Conservation (phyloP, 768 basidiomycete genomes). For the Dacryopinax primogenitus region DNA sequence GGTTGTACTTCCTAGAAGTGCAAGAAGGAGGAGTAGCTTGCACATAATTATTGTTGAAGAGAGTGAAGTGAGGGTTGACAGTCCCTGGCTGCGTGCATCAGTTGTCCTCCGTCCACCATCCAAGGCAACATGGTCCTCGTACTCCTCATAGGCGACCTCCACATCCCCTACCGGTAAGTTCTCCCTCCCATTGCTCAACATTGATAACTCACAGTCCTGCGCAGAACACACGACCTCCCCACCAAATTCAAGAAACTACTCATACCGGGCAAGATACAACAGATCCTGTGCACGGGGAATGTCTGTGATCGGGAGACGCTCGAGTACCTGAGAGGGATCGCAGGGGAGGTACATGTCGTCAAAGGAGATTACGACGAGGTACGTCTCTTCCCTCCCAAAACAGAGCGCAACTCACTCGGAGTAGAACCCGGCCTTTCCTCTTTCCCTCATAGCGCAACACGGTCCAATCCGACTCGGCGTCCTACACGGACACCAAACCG, state of each 20-base stretch:
- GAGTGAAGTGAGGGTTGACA: too few species aligned
- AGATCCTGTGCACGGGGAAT: slow-evolving; percentile 95
- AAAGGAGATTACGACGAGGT: slow-evolving; percentile 95
- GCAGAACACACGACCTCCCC: slow-evolving; percentile 71
- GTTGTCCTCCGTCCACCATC: too few species aligned
- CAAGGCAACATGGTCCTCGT: slow-evolving; percentile 86
- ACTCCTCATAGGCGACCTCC: slow-evolving; percentile 91
- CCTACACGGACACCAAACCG: slow-evolving; percentile 85
- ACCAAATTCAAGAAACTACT: slow-evolving; percentile 94
- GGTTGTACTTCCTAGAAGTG: background rate
- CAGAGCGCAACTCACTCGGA: background rate
- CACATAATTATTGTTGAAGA: too few species aligned
- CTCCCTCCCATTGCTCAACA: background rate
- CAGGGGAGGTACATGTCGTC: slow-evolving; percentile 82
- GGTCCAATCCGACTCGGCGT: slow-evolving; percentile 80
- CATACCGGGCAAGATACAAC: slow-evolving; percentile 90
- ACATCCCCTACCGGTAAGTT: slow-evolving; percentile 63
- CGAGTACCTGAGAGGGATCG: slow-evolving; percentile 90
- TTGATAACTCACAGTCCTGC: background rate
- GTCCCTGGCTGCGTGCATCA: too few species aligned
- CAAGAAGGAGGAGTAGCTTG: background rate
- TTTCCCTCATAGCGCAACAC: slow-evolving; percentile 68
- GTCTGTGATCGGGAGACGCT: slow-evolving; percentile 95
- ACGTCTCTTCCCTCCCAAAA: slow-evolving; percentile 18
- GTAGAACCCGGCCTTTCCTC: slow-evolving; percentile 59